Percentiles rank a stretch among this genome's conserved stretches.
These are phyloP conservation scores for Diaporthe amygdali DNA, from an alignment of 2,329 filamentous ascomycete species.

Conservation along the genomic window DNA sequence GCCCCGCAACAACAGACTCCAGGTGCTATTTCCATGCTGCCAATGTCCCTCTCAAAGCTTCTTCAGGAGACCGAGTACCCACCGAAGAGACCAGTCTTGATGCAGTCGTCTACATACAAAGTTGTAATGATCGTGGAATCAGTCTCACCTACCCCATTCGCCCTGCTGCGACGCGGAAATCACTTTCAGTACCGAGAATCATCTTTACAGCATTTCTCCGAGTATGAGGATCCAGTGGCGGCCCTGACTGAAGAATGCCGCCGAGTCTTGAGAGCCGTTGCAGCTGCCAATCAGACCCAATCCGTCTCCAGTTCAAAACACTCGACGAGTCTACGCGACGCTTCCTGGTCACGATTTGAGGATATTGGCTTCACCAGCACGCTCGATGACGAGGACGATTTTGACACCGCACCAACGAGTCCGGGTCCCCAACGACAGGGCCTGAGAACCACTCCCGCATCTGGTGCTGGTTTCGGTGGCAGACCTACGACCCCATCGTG, in stretches of 20 bases:
- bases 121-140: constrained; percentile 97
- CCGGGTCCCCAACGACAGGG: constrained; percentile 46
- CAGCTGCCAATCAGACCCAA: constrained; percentile 85
- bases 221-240: constrained; percentile 86
- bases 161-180: constrained; percentile 85
- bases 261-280: constrained; percentile 87
- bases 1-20: constrained; percentile 75
- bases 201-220: constrained; percentile 83
- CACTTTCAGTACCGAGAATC: constrained; percentile 95
- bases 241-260: constrained; percentile 93
- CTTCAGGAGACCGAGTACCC: constrained; percentile 94
- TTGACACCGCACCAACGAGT: constrained; percentile 51
- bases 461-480: constrained; percentile 67
- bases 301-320: constrained; percentile 70
- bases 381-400: constrained; percentile 73
- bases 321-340: constrained; percentile 77
- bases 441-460: constrained; percentile 70
- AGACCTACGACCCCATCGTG: constrained; percentile 95
- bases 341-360: constrained; percentile 96
- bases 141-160: constrained; percentile 93
- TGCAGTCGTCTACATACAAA: constrained; percentile 82
- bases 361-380: constrained; percentile 87
- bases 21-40: constrained; percentile 83
- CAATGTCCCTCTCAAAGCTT: constrained; percentile 88
- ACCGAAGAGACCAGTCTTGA: constrained; percentile 75